phyloP scores from a whole-genome alignment of 2,329 filamentous ascomycete genomes.

The Huntiella savannae region DNA sequence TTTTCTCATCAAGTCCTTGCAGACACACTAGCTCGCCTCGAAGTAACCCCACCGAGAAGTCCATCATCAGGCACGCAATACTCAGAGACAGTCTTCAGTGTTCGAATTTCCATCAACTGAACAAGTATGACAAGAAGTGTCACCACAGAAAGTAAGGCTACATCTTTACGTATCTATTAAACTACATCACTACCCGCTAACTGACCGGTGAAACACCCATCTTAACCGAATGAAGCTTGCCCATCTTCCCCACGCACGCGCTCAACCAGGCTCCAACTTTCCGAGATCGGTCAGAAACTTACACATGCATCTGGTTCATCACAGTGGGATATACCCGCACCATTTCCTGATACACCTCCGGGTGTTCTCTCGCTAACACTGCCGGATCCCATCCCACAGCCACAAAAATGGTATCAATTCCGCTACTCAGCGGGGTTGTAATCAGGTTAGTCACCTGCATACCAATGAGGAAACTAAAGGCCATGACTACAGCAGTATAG shows the following conservation, averaged over 20 bases:
- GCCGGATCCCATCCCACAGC: slow-evolving; percentile 51
- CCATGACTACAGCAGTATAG: slow-evolving; percentile 62
- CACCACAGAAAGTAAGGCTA: background rate
- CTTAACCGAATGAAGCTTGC: no score
- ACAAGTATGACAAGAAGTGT: background rate
- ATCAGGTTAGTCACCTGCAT: slow-evolving; percentile 81
- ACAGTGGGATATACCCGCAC: slow-evolving; percentile 67
- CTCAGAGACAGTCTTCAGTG: no score
- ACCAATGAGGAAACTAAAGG: slow-evolving; percentile 76
- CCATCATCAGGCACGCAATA: no score
- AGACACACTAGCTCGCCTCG: no score
- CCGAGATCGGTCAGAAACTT: background rate
- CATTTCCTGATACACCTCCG: slow-evolving; percentile 63
- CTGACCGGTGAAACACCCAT: no score
- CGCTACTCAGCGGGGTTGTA: slow-evolving; percentile 68
- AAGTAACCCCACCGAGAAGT: no score
- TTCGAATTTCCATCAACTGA: no score
- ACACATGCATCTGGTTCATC: slow-evolving; percentile 57
- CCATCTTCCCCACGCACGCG: no score
- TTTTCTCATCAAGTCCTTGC: background rate
- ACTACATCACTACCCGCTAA: no score
- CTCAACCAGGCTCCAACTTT: no score
- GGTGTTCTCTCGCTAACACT: slow-evolving; percentile 62
- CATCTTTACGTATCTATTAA: no score
- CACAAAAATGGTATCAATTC: slow-evolving; percentile 85